phyloP scores from a whole-genome alignment of 306 rosid genomes.

The Albizia julibrissin region DNA sequence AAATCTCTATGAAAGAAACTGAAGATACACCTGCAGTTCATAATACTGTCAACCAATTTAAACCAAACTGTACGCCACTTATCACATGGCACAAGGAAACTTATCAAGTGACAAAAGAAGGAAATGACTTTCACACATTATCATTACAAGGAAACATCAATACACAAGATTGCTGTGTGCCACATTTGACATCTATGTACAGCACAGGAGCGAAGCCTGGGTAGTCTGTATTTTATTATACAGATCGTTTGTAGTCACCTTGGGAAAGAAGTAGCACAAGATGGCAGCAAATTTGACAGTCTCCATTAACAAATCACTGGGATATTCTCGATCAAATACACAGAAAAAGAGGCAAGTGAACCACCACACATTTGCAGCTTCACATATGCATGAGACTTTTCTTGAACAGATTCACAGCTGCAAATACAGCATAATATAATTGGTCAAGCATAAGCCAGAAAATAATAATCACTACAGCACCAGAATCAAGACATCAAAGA shows the following conservation, averaged over 20 bases:
- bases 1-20: conserved; percentile 26
- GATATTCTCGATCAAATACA: conserved; percentile 39
- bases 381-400: conserved; percentile 38
- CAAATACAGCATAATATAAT: conserved; percentile 31
- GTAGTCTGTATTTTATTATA: conserved; percentile 53
- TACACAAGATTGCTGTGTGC: conserved; percentile 64
- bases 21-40: conserved; percentile 48
- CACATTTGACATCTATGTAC: conserved; percentile 74
- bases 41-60: conserved; percentile 45
- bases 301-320: conserved; percentile 42
- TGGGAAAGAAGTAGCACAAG: conserved; percentile 51
- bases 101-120: conserved; percentile 46
- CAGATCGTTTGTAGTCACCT: conserved; percentile 67
- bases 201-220: conserved; percentile 63
- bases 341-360: conserved; percentile 39
- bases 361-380: conserved; percentile 48
- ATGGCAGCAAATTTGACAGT: conserved; percentile 46
- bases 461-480: conserved; percentile 19
- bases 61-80: conserved; percentile 40
- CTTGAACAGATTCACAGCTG: conserved; percentile 44
- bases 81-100: conserved; percentile 42
- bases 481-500: conserved; percentile 11
- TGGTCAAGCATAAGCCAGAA: conserved; percentile 26
- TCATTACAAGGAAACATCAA: conserved; percentile 59
- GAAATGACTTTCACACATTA: conserved; percentile 51